These are phyloP conservation scores for Leptographium galeiforme DNA, from an alignment of 2,329 filamentous ascomycete genomes.

Conservation along the genomic window DNA sequence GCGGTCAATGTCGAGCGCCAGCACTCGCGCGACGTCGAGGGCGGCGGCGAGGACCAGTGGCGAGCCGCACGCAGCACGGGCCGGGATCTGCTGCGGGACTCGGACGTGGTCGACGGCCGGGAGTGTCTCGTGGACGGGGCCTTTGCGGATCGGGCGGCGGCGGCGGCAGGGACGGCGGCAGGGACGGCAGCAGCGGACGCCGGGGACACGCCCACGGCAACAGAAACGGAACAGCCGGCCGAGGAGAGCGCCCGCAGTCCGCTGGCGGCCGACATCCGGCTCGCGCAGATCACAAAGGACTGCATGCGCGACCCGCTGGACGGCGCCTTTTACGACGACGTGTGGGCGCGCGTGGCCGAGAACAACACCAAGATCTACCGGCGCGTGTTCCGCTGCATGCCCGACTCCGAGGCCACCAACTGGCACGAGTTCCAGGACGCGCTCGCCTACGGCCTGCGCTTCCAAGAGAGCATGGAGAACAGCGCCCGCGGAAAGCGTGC, in stretches of 20 bases:
- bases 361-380: conserved; percentile 96
- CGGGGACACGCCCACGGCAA: no score
- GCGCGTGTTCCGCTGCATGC: conserved; percentile 91
- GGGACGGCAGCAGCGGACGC: conserved; percentile 46
- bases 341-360: conserved; percentile 74
- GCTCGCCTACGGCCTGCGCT: conserved; percentile 60
- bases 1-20: conserved; percentile 22
- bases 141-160: no score
- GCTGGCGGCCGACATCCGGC: conserved; percentile 54
- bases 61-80: conserved; percentile 48
- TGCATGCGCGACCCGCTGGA: conserved; percentile 90
- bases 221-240: conserved; percentile 40
- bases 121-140: conserved; percentile 53
- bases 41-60: conserved; percentile 66
- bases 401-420: conserved; percentile 82
- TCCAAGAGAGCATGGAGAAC: conserved; percentile 52
- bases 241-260: conserved; percentile 38
- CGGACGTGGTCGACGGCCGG: conserved; percentile 49
- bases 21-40: conserved; percentile 64
- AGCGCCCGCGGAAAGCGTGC: conserved; percentile 29
- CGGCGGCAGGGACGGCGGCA: conserved; percentile 10
- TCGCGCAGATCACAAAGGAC: conserved; percentile 66
- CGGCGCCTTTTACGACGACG: conserved; percentile 69
- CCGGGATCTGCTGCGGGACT: conserved; percentile 53
- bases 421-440: conserved; percentile 92